These are phyloP conservation scores for Phaffia tasmanica DNA, from an alignment of 768 basidiomycete species.

Conservation along the genomic window DNA sequence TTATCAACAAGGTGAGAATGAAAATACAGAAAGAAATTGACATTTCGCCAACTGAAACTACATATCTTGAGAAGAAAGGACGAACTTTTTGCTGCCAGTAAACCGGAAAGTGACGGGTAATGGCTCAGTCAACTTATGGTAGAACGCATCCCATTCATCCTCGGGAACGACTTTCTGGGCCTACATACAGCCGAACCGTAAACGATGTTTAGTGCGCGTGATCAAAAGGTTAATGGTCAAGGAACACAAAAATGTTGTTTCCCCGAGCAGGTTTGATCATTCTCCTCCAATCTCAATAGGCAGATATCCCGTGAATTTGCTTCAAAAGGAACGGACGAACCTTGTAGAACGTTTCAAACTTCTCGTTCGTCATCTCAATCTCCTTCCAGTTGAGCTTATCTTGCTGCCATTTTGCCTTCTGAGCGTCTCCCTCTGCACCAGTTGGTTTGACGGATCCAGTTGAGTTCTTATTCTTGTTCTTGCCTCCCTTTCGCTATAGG, in stretches of 20 bases:
- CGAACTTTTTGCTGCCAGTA: constrained; percentile 72
- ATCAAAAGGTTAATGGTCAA: background rate
- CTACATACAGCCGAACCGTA: constrained; percentile 27
- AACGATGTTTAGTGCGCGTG: background rate
- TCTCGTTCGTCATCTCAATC: constrained; percentile 34
- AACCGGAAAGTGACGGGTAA: constrained; percentile 92
- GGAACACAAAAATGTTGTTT: constrained; percentile 2
- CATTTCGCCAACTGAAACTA: background rate
- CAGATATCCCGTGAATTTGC: background rate
- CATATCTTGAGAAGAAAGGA: constrained; percentile 12
- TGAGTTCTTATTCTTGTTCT: background rate
- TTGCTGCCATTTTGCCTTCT: constrained; percentile 4
- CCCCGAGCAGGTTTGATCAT: background rate
- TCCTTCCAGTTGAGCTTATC: background rate
- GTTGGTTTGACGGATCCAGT: background rate
- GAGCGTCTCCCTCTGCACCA: background rate
- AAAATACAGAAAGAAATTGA: constrained; percentile 7
- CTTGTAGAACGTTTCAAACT: constrained; percentile 44
- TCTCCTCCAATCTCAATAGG: no score
- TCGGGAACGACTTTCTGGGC: constrained; percentile 63
- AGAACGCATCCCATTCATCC: constrained; percentile 62
- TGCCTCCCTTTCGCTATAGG: background rate
- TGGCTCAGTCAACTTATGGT: constrained; percentile 54
- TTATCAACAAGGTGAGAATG: constrained; percentile 24
- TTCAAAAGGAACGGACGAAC: constrained; percentile 26